Base-by-base conservation (phyloP, 805 yeast genomes). In the Dipodascus albidus region DNA sequence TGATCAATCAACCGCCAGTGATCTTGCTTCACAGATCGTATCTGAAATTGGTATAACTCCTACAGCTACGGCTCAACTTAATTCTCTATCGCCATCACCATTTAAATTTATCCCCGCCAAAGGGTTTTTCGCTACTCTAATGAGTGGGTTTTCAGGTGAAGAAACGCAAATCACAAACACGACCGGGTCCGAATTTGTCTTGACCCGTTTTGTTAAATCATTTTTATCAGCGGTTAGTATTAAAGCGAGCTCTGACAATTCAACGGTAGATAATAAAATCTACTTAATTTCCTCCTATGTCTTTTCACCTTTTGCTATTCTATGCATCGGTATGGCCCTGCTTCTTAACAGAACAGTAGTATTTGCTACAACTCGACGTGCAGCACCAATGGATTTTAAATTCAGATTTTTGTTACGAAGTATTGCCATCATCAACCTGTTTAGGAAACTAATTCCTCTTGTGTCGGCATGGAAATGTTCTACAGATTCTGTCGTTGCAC, bases 271-370 rank as follows among this genome's bases (percentile, higher is more conserved):
- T 19, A 22, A 55, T 21, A 49, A 57, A 31, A 50, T 58, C 17
- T 41, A 55, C 17, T 50, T 54, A 24, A 35, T 58, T 41, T 27
- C 56, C 6, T 55, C 61, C 11, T 52, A 54, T 23, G 55, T 64
- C 50, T 55, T 61, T 19, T 63, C 67, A 14, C 66, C 65, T 22
- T 65, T 60, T 56, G 67, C 68, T 8, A 42, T 64, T 35, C 55
- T 62, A 23, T 80, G 85, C 64, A 77, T 81, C 74, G 61, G 76
- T 6, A 78, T 81, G 57, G 85, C 83, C 0, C 67, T 82, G 2
- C 59, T 80, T 2, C 66, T 82, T 56, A 82, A 82, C 64, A 67
- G 87, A 57, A 75, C 83, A 2, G 70, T 74, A 20, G 76, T 78
- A 2, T 79, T 81, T 73, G 81, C 85, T 1, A 70, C 82, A 0